Evolutionary conservation across 1,284 basidiomycete genomes (phyloP).

Genomic region (Apiotrichum porosum): DNA sequence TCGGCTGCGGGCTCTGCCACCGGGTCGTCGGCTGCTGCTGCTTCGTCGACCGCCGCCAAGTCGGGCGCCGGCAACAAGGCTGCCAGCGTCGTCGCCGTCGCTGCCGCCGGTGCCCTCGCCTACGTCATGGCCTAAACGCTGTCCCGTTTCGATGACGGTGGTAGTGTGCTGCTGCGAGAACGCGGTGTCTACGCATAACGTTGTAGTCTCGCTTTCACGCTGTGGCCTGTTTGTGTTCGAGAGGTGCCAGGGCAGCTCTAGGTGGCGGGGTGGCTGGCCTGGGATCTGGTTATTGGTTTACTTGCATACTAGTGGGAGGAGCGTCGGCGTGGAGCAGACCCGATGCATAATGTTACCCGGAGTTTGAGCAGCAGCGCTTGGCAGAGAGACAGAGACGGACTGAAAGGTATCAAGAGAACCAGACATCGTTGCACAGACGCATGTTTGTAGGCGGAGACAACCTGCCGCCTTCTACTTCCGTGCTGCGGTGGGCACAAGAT

Average conservation of each 20-base stretch:
- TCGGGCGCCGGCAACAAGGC: background rate
- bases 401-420: no score
- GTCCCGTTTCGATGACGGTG: background rate
- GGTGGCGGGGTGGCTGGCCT: background rate
- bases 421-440: no score
- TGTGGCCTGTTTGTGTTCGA: no score
- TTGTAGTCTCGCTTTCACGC: background rate
- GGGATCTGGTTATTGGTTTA: background rate
- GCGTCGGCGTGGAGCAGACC: no score
- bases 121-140: conserved; percentile 10
- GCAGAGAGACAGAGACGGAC: no score
- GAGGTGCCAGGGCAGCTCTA: background rate
- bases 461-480: no score
- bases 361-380: no score
- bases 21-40: background rate
- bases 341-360: no score
- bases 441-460: no score
- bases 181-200: no score
- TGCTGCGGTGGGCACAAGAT: no score
- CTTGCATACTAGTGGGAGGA: background rate
- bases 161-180: no score
- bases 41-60: background rate
- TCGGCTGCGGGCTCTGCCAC: background rate
- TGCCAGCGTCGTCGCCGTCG: conserved; percentile 4
- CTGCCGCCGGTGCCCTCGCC: conserved; percentile 6